A percentile compares a stretch with the other conserved stretches of the same genome.
These are phyloP conservation scores for Datura wrightii DNA, from an alignment of 257 asterid genomes.

Conservation along the genomic window DNA sequence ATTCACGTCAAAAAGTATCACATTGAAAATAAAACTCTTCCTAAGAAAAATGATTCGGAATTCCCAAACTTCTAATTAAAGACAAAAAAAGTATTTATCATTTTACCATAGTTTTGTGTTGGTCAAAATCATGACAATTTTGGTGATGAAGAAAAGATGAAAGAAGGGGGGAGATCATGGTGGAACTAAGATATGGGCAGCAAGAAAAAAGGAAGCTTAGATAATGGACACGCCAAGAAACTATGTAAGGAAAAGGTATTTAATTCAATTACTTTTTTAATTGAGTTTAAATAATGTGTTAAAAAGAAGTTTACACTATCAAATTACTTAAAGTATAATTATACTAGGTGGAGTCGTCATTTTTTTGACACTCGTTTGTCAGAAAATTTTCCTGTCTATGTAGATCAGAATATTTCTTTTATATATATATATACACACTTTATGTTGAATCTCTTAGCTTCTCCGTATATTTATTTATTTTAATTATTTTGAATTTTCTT, in stretches of 20 bases:
- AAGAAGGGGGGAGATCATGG: not conserved
- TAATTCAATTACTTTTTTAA: not conserved
- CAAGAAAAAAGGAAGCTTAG: slow-evolving; percentile 52
- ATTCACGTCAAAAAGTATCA: no score
- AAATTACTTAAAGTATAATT: not conserved
- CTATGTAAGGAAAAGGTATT: not conserved
- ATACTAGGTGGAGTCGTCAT: no score
- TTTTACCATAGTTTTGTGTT: no score
- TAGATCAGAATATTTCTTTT: not conserved
- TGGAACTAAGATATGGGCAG: slow-evolving; percentile 38
- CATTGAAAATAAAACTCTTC: no score
- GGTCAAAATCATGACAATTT: slow-evolving; percentile 6
- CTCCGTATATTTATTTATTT: not conserved
- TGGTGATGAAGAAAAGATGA: slow-evolving; percentile 25
- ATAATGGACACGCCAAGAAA: slow-evolving; percentile 65
- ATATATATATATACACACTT: no score
- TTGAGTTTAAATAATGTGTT: not conserved
- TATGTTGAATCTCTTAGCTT: not conserved
- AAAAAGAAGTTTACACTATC: not conserved
- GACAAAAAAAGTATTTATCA: no score
- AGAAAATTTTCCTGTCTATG: not conserved
- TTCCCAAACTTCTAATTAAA: no score
- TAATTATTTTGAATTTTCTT: not conserved
- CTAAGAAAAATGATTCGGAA: no score
- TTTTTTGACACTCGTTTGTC: no score